Percentiles rank a stretch among this genome's conserved stretches.
phyloP scores from a whole-genome alignment of 129 eudicot species.

The Arctium minus region DNA sequence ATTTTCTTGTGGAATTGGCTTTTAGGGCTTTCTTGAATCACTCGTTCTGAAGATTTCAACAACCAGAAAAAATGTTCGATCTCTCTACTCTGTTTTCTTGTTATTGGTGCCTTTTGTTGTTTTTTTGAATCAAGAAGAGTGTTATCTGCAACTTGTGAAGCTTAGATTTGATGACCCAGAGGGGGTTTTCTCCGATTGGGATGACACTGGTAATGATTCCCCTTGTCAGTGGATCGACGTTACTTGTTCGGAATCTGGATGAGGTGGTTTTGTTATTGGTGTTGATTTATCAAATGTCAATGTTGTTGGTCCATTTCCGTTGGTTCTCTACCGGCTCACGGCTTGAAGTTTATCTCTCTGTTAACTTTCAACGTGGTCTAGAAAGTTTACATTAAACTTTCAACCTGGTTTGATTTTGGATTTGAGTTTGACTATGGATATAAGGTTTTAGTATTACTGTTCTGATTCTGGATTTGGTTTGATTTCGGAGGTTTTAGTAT shows the following conservation, averaged over 20 bases:
- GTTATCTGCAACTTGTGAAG: conserved; percentile 43
- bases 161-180: conserved; percentile 68
- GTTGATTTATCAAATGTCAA: conserved; percentile 65
- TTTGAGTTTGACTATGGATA: no score
- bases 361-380: not conserved
- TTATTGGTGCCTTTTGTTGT: not conserved
- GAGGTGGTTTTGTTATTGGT: conserved; percentile 39
- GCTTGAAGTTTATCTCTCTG: conserved; percentile 45
- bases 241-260: conserved; percentile 39
- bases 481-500: no score
- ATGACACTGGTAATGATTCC: conserved; percentile 22
- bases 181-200: conserved; percentile 51
- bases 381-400: no score
- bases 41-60: not conserved
- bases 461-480: no score
- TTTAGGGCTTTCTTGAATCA: not conserved
- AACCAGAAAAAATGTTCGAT: conserved; percentile 15
- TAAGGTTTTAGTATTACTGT: no score
- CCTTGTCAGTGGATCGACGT: conserved; percentile 75
- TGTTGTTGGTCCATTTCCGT: conserved; percentile 68
- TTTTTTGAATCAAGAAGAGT: conserved; percentile 59
- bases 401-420: no score
- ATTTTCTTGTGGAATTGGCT: not conserved
- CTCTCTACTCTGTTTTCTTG: conserved; percentile 17
- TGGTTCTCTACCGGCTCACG: conserved; percentile 48